phyloP scores from a whole-genome alignment of 805 yeast genomes.

The Metschnikowia sp. region DNA sequence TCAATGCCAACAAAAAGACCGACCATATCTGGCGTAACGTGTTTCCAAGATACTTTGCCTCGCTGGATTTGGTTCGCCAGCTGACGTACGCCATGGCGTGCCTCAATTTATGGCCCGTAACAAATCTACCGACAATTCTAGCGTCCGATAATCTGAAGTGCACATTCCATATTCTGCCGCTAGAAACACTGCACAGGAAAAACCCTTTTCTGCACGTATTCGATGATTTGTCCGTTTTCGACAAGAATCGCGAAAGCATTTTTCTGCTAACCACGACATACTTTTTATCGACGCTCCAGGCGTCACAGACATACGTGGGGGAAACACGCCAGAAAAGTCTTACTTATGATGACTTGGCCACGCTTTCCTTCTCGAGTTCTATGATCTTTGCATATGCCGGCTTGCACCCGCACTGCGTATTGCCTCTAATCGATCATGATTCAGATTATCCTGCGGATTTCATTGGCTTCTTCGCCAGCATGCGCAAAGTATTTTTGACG shows the following conservation, averaged over 20 bases:
- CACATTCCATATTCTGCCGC: neutral
- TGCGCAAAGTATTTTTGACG: slow-evolving; percentile 5
- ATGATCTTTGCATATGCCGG: slow-evolving; percentile 29
- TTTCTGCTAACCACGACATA: slow-evolving; percentile 21
- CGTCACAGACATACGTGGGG: slow-evolving; percentile 5
- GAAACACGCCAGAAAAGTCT: neutral
- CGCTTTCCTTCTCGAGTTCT: slow-evolving; percentile 15
- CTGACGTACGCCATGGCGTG: slow-evolving; percentile 24
- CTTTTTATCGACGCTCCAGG: slow-evolving; percentile 19
- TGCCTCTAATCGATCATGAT: slow-evolving; percentile 29
- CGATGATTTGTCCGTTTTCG: slow-evolving; percentile 7
- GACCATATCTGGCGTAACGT: slow-evolving; percentile 24
- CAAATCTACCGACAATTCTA: slow-evolving; percentile 15
- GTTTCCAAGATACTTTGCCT: slow-evolving; percentile 26
- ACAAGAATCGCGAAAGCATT: slow-evolving; percentile 13
- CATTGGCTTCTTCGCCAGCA: slow-evolving; percentile 14
- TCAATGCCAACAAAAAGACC: slow-evolving; percentile 19
- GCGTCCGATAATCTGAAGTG: slow-evolving; percentile 5
- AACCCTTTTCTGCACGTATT: slow-evolving; percentile 10
- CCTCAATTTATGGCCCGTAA: slow-evolving; percentile 24
- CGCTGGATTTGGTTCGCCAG: slow-evolving; percentile 26
- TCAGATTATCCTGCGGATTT: slow-evolving; percentile 18
- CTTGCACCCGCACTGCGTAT: slow-evolving; percentile 28
- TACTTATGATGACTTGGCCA: slow-evolving; percentile 6
- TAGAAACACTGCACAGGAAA: neutral